phyloP scores from a whole-genome alignment of 768 basidiomycete species.

The Pholiota microspora region DNA sequence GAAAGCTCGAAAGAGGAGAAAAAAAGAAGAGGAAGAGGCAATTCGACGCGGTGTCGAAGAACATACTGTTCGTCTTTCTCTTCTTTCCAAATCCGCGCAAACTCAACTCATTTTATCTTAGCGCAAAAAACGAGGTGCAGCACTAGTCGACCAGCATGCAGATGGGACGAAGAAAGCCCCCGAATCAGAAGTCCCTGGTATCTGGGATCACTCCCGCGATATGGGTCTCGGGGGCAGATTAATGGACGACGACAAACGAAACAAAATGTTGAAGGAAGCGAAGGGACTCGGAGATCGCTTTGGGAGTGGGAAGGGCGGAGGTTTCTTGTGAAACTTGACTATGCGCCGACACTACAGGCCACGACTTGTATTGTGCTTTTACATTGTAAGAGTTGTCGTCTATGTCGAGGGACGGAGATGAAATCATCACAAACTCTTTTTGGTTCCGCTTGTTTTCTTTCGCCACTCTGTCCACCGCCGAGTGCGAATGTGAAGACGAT shows the following conservation, averaged over 20 bases:
- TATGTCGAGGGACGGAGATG: no score
- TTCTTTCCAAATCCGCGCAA: background rate
- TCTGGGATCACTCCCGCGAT: constrained; percentile 93
- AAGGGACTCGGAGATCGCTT: constrained; percentile 82
- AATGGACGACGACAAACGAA: constrained; percentile 85
- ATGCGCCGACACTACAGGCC: no score
- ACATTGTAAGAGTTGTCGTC: no score
- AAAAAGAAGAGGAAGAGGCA: constrained; percentile 62
- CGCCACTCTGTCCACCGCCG: no score
- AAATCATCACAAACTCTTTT: no score
- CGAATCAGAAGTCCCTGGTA: constrained; percentile 55
- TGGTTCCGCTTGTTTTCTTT: no score
- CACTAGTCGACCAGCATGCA: constrained; percentile 55
- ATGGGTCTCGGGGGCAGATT: constrained; percentile 86
- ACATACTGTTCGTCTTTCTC: constrained; percentile 58
- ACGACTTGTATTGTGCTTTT: no score
- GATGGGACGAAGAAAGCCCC: constrained; percentile 29
- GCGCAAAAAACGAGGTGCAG: constrained; percentile 49
- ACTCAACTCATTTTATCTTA: constrained; percentile 10
- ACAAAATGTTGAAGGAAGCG: constrained; percentile 77
- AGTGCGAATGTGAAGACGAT: no score
- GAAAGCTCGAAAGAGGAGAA: constrained; percentile 50
- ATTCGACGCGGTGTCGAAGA: constrained; percentile 74
- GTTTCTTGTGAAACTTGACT: constrained; percentile 48
- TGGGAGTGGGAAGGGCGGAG: constrained; percentile 67